Evolutionary conservation across 2,329 filamentous ascomycete genomes (phyloP).

Genomic region (Scytalidium sp.): DNA sequence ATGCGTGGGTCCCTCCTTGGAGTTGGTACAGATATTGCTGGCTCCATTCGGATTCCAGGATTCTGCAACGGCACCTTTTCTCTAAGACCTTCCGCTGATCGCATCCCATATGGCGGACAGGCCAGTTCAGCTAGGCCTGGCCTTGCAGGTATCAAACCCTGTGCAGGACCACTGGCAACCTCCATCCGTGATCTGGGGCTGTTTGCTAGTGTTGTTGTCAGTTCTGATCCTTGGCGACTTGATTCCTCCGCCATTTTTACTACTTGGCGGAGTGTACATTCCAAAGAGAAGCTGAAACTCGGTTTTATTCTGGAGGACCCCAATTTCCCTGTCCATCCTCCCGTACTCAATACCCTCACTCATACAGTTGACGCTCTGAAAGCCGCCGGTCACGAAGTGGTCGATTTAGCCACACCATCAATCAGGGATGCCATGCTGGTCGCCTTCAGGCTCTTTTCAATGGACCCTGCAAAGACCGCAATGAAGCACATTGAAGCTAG

Average conservation of each 20-base stretch:
- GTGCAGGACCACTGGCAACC: conserved; percentile 29
- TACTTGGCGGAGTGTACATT: no score
- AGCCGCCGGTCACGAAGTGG: conserved; percentile 30
- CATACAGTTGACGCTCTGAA: conserved; percentile 27
- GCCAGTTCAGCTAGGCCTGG: no score
- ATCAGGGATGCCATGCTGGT: conserved; percentile 26
- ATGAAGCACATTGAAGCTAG: conserved; percentile 15
- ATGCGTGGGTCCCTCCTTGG: conserved; percentile 23
- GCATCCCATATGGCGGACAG: conserved; percentile 17
- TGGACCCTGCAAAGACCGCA: conserved; percentile 22
- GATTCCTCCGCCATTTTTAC: no score
- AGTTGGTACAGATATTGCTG: conserved; percentile 27
- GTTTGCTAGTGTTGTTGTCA: conserved; percentile 17
- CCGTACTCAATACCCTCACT: conserved; percentile 29
- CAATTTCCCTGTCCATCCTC: conserved; percentile 23
- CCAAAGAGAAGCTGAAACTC: no score
- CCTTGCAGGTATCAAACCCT: no score
- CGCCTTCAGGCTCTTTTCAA: conserved; percentile 21
- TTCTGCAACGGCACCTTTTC: conserved; percentile 33
- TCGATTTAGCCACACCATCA: conserved; percentile 30
- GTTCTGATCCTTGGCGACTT: no score
- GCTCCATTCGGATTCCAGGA: conserved; percentile 32
- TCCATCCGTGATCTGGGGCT: conserved; percentile 32
- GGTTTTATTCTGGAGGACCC: no score
- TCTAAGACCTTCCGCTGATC: conserved; percentile 28